Percentiles rank a stretch among this genome's conserved stretches.
Evolutionary conservation across 2,329 filamentous ascomycete genomes (phyloP).

Genomic region (Monosporascus sp.): DNA sequence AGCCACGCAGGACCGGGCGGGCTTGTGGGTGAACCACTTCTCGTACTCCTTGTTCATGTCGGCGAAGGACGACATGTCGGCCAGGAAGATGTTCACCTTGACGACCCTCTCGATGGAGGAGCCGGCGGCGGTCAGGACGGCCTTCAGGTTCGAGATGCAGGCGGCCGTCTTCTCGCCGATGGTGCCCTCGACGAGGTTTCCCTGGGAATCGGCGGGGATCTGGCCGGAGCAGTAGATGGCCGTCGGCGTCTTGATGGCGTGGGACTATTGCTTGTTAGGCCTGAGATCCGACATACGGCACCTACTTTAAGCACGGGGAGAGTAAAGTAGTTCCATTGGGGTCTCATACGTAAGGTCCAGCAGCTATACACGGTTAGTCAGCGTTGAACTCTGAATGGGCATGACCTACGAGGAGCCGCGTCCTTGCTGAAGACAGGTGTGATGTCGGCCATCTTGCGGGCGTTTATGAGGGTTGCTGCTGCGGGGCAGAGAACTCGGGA

Average conservation of each 20-base stretch:
- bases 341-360: conserved; percentile 56
- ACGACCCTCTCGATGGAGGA: conserved; percentile 75
- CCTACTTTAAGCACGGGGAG: too few species aligned
- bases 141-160: conserved; percentile 72
- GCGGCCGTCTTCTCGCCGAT: conserved; percentile 59
- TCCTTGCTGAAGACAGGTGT: conserved; percentile 51
- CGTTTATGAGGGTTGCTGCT: conserved; percentile 21
- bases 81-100: conserved; percentile 88
- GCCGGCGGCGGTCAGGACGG: conserved; percentile 76
- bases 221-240: conserved; percentile 66
- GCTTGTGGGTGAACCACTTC: conserved; percentile 78
- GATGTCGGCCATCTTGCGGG: conserved; percentile 42
- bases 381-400: conserved; percentile 1
- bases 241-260: conserved; percentile 60
- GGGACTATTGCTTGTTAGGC: conserved; percentile 40
- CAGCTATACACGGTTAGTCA: conserved; percentile 36
- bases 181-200: conserved; percentile 51
- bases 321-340: not conserved
- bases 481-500: conserved; percentile 15
- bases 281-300: not conserved
- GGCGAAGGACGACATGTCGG: conserved; percentile 84
- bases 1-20: conserved; percentile 82
- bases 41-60: conserved; percentile 84
- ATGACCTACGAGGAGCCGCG: conserved; percentile 50
- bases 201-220: conserved; percentile 61